Evolutionary conservation across 768 basidiomycete genomes (phyloP).

Genomic region (Termitomyces sp.): DNA sequence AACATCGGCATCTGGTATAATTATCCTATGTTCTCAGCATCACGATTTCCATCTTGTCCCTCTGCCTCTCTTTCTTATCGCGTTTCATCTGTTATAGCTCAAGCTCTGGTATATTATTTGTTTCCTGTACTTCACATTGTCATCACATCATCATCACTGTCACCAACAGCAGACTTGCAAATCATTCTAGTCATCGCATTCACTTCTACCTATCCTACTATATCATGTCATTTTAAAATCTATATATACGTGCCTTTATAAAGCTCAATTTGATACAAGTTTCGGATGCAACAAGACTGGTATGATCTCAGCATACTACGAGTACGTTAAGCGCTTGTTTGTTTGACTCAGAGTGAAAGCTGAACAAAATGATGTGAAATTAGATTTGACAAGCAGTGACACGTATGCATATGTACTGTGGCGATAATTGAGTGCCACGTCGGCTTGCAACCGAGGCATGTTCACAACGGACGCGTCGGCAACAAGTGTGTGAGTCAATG

Average conservation of each 20-base stretch:
- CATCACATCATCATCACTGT: conserved; percentile 7
- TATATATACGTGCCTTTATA: not conserved
- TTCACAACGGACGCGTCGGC: not conserved
- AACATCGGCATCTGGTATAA: conserved; percentile 6
- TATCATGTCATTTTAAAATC: not conserved
- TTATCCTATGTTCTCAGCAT: conserved; percentile 12
- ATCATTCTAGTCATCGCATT: conserved; percentile 4
- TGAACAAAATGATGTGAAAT: not conserved
- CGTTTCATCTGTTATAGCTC: conserved; percentile 6
- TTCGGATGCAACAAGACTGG: not conserved
- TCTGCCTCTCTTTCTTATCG: conserved; percentile 4
- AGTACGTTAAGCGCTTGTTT: not conserved
- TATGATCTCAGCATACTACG: too few species aligned
- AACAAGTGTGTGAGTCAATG: not conserved
- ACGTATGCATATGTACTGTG: not conserved
- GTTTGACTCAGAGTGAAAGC: not conserved
- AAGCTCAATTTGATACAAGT: not conserved
- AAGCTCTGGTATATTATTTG: conserved; percentile 7
- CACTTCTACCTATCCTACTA: not conserved
- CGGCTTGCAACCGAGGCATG: not conserved
- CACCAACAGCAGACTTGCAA: conserved; percentile 4
- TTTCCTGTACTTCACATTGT: conserved; percentile 4
- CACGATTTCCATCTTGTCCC: conserved; percentile 1
- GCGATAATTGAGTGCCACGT: not conserved
- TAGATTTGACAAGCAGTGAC: not conserved